These are phyloP conservation scores for Pulveroboletus sp. DNA, from an alignment of 768 basidiomycete genomes.

Conservation along the genomic window DNA sequence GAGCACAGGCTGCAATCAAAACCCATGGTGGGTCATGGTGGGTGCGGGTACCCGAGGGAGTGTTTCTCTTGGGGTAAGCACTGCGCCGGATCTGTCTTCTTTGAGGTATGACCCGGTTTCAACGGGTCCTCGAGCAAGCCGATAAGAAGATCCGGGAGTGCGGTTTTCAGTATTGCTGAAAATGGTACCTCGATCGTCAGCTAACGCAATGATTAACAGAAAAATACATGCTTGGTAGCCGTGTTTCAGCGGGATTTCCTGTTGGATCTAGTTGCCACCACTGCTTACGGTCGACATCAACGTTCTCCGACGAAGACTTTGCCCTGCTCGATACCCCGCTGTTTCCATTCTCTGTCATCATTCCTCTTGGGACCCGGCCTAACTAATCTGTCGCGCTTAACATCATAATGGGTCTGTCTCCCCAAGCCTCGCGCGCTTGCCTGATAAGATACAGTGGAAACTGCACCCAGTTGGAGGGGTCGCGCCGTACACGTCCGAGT, in stretches of 20 bases:
- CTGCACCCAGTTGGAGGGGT: slow-evolving; percentile 69
- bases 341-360: slow-evolving; percentile 51
- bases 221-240: slow-evolving; percentile 54
- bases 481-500: slow-evolving; percentile 73
- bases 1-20: slow-evolving; percentile 54
- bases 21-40: too few species aligned
- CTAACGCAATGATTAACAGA: neutral
- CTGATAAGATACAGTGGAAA: slow-evolving; percentile 57
- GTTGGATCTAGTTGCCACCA: slow-evolving; percentile 61
- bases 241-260: slow-evolving; percentile 50
- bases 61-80: slow-evolving; percentile 65
- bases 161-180: slow-evolving; percentile 60
- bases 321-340: slow-evolving; percentile 80
- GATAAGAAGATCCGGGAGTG: slow-evolving; percentile 49
- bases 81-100: slow-evolving; percentile 62
- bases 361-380: slow-evolving; percentile 50
- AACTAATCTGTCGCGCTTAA: slow-evolving; percentile 70
- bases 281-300: slow-evolving; percentile 65
- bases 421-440: slow-evolving; percentile 53
- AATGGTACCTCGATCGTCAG: slow-evolving; percentile 47
- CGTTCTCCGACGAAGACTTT: slow-evolving; percentile 50
- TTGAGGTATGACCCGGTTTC: slow-evolving; percentile 62
- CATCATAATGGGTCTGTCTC: slow-evolving; percentile 64
- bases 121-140: slow-evolving; percentile 62
- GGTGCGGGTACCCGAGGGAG: slow-evolving; percentile 62